Base-by-base conservation (phyloP, 768 basidiomycete genomes). In the Boletus sp. region DNA sequence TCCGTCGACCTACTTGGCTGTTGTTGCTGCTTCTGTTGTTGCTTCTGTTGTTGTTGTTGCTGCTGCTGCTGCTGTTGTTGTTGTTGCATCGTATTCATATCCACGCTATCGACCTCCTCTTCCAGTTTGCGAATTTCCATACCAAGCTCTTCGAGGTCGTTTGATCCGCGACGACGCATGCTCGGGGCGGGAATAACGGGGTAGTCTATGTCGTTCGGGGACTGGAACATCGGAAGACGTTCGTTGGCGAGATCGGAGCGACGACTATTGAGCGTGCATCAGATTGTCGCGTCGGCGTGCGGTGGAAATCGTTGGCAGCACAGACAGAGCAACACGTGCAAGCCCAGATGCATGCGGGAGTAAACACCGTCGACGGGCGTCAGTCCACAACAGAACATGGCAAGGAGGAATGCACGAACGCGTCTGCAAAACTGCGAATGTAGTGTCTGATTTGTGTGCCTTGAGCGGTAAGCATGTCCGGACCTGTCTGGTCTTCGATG, bases 351-450 rank as follows among this genome's bases (percentile, higher is more conserved):
- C 17, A 37, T 34, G 43, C 4, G 17, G 7, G 33, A 29, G 25
- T 23, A 23, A 34, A 39, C 17, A 55, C 7, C 25, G 17, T n/a
- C 35, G 23, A 56, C 19, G 23, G 7, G 11, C 17, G 30, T 48
- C 49, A 56, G 54, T 51, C 3, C 9, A 37, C 2, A 3, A 42
- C 9, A 37, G 39, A 30, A 29, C 32, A 51, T 17, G 30, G 51
- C 8, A 2, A 25, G 32, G 47, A 54, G 45, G 45, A 55, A 32
- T 35, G 50, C 23, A 81, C 85, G 61, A 62, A 89, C 84, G 89
- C 89, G 56, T 90, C 87, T 64, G 81, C 85, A 72, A 91, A 92
- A 54, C 72, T 84, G 53, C 78, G 82, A 67, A 92, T 88, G 55
- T 78, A 78, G 55, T 77, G 75, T 56, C 79, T 76, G 61, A 87